Evolutionary conservation across 78 protist genomes (phyloP).

Genomic region (Dictyostelium discoideum): DNA sequence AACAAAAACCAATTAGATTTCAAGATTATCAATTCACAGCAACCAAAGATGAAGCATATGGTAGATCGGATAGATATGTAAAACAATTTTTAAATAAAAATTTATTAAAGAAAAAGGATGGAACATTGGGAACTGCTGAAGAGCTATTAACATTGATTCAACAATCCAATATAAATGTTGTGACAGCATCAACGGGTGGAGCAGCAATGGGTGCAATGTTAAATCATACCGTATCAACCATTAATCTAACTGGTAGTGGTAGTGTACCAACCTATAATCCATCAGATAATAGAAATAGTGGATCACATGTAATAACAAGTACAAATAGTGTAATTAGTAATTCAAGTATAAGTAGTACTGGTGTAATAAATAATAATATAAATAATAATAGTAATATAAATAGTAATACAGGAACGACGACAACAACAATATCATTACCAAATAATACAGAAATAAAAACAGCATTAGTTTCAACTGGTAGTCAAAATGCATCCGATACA

Average conservation of each 20-base stretch:
- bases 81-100: conserved; percentile 30
- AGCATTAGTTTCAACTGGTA: neutral
- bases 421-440: conserved; percentile 4
- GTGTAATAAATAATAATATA: neutral
- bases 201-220: neutral
- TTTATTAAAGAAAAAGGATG: conserved; percentile 66
- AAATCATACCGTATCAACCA: conserved; percentile 62
- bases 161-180: conserved; percentile 11
- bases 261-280: neutral
- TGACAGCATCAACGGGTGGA: neutral
- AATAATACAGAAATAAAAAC: neutral
- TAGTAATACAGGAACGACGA: conserved; percentile 11
- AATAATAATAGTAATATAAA: neutral
- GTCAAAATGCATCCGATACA: neutral
- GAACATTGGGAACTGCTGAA: conserved; percentile 38
- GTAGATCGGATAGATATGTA: conserved; percentile 45
- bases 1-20: conserved; percentile 27
- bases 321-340: neutral
- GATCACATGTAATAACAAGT: neutral
- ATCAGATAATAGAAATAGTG: neutral
- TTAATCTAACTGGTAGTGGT: neutral
- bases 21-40: conserved; percentile 73
- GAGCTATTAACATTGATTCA: conserved; percentile 18
- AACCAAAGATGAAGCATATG: conserved; percentile 60
- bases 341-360: neutral